Conservation (phyloP, 2,329 filamentous ascomycete species). For the Coniella lustricola region DNA sequence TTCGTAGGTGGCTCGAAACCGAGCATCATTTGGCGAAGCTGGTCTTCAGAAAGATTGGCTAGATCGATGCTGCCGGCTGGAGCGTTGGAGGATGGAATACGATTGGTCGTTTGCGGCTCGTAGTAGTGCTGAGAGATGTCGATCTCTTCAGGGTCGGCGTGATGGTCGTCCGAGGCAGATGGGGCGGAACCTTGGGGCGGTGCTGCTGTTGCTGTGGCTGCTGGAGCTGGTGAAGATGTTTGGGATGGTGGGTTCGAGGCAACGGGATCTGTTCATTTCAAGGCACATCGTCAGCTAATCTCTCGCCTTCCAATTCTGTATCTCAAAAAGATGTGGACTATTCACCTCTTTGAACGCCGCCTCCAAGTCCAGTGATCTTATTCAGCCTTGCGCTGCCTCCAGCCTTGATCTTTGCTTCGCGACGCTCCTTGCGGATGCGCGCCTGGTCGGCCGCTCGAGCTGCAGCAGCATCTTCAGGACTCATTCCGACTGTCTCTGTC, state of each 20-base stretch:
- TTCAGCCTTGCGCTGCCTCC: conserved; percentile 64
- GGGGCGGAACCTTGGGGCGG: conserved; percentile 25
- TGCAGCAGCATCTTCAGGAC: conserved; percentile 38
- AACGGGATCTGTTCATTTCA: conserved; percentile 4
- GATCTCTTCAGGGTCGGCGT: conserved; percentile 65
- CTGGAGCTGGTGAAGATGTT: conserved; percentile 29
- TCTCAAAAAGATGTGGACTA: conserved; percentile 10
- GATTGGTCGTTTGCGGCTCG: conserved; percentile 41
- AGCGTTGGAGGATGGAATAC: conserved; percentile 22
- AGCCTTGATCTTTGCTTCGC: conserved; percentile 70
- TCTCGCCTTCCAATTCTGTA: neutral
- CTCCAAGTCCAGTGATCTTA: conserved; percentile 67
- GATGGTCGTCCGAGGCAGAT: conserved; percentile 26
- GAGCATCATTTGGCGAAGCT: conserved; percentile 59
- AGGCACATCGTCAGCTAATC: neutral
- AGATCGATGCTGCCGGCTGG: conserved; percentile 23
- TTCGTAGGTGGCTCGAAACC: conserved; percentile 38
- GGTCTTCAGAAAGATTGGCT: conserved; percentile 44
- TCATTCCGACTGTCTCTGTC: conserved; percentile 32
- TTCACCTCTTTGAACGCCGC: conserved; percentile 42
- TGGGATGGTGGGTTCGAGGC: conserved; percentile 17
- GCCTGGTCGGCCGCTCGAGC: conserved; percentile 57
- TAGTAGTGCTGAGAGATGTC: conserved; percentile 74
- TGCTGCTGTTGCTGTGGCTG: conserved; percentile 24
- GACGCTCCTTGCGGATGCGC: conserved; percentile 68